Conservation (phyloP, 1,284 basidiomycete species). For the Ustilago tritici region DNA sequence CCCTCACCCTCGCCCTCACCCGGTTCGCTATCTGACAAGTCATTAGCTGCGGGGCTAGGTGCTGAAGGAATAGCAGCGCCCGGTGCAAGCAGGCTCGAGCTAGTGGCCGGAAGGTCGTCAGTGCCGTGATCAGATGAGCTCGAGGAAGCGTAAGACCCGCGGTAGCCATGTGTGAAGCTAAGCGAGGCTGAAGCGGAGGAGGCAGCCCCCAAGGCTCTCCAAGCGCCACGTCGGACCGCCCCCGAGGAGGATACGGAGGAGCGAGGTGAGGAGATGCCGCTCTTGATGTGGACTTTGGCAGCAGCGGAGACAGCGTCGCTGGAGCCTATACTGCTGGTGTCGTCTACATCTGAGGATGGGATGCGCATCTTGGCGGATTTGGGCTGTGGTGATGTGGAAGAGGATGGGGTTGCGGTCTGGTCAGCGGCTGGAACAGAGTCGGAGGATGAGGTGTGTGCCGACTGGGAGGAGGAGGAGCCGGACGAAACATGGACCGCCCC, state of each 20-base stretch:
- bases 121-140: constrained; percentile 33
- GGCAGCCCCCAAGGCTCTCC: constrained; percentile 40
- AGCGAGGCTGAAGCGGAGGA: constrained; percentile 30
- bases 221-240: constrained; percentile 45
- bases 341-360: constrained; percentile 32
- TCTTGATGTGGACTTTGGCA: constrained; percentile 49
- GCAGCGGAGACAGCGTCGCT: constrained; percentile 26
- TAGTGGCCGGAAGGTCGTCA: constrained; percentile 19
- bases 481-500: constrained; percentile 21
- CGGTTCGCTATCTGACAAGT: background rate
- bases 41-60: constrained; percentile 7
- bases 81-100: constrained; percentile 1
- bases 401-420: constrained; percentile 11
- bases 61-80: background rate
- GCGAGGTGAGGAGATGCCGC: constrained; percentile 49
- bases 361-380: constrained; percentile 33
- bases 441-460: constrained; percentile 28
- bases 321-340: constrained; percentile 46
- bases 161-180: constrained; percentile 32
- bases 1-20: background rate
- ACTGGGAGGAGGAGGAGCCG: constrained; percentile 31
- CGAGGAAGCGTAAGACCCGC: constrained; percentile 33
- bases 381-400: constrained; percentile 27
- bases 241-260: constrained; percentile 48
- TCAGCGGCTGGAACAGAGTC: constrained; percentile 16